These are phyloP conservation scores for Ganoderma boninense DNA, from an alignment of 1,284 basidiomycete genomes.

Conservation along the genomic window DNA sequence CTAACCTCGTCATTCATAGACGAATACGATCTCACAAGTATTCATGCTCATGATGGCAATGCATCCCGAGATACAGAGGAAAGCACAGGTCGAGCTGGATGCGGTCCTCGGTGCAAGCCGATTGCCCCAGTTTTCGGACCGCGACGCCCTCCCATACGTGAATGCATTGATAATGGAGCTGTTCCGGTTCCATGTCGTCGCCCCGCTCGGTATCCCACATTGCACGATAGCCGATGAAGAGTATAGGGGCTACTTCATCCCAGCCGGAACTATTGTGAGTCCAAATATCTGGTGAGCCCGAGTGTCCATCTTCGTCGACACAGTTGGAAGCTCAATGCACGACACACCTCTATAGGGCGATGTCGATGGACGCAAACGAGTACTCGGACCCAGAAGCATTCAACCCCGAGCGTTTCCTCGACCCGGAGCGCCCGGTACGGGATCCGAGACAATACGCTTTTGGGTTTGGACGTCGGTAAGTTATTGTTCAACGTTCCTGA, in stretches of 20 bases:
- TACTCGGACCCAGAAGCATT: conserved; percentile 31
- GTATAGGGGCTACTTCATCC: neutral
- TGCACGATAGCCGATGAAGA: neutral
- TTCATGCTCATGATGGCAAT: neutral
- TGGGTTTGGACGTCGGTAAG: conserved; percentile 25
- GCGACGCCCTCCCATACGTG: neutral
- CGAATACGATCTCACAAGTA: neutral
- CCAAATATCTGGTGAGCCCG: neutral
- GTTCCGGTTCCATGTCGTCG: neutral
- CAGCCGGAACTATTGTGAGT: neutral
- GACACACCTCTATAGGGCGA: conserved; percentile 15
- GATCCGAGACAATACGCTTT: conserved; percentile 27
- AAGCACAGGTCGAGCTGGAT: neutral
- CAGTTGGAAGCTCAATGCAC: neutral
- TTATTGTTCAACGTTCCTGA: neutral
- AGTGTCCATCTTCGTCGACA: neutral
- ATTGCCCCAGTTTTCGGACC: neutral
- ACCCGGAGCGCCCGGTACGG: neutral
- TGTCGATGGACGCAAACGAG: conserved; percentile 24
- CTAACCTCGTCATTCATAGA: neutral
- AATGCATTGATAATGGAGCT: neutral
- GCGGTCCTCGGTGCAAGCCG: neutral
- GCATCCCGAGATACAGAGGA: neutral
- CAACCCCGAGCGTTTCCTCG: conserved; percentile 27
- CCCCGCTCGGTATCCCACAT: neutral